Base-by-base conservation (phyloP, 2,329 filamentous ascomycete species). In the Colletotrichum sp. region DNA sequence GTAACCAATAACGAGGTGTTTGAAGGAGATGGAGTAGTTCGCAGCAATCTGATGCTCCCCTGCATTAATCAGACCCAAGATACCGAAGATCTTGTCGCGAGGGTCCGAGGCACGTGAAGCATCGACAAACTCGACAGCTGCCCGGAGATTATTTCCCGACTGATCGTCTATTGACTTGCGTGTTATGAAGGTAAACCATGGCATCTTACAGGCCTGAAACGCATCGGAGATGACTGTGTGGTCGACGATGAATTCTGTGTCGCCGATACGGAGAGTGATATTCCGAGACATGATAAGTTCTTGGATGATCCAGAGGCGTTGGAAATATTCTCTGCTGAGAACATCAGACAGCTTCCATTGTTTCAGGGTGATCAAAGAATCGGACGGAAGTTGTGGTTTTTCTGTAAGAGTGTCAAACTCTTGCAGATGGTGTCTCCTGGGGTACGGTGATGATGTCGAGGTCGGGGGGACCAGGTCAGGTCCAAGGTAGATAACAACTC, bases 141-240 rank as follows among this genome's bases (percentile, higher is more conserved):
- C 0, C 8, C 16, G 16, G 0, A 44, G 39, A n/a, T 44, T 44
- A 19, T 44, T 44, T 44, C 5, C 39, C 9, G 39, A 44, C 9
- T n/a, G 39, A n/a, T 11, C 1, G 0, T 3, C 39, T 1, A 44
- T n/a, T 4, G 39, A 44, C 39, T 44, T 44, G 2, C 2, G 3
- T 2, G 19, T 44, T n/a, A 44, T 3, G 5, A 44, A 44, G 6
- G 19, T 1, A 6, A 44, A n/a, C 39, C 39, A 44, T 2, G 36
- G 36, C 0, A 44, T 11, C 0, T 6, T 0, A 0, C 8, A 6
- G 36, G 16, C 3, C 5, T 44, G 2, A 1, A 0, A 16, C 11
- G 2, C 16, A 0, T 44, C 1, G 0, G 16, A 5, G 36, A 8
- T 3, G 16, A 19, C 8, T 0, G 36, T 0, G 0, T 44, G 8